phyloP scores from a whole-genome alignment of 495 filamentous ascomycete species.

The Penicillium manginii region DNA sequence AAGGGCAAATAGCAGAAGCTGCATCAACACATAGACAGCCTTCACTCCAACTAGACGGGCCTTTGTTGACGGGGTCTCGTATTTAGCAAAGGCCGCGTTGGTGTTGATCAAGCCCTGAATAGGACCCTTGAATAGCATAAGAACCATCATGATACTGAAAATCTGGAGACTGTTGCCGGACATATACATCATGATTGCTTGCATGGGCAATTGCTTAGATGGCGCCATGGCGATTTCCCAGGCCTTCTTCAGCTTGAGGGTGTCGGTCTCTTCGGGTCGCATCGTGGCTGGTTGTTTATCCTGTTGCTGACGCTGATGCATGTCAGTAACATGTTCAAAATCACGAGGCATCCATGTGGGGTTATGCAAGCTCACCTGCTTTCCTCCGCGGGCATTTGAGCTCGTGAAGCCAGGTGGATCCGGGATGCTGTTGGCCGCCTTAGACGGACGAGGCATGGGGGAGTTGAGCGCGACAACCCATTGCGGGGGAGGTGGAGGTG shows the following conservation, averaged over 20 bases:
- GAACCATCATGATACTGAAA: slow-evolving; percentile 99
- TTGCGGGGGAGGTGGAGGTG: slow-evolving; percentile 63
- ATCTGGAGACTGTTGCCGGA: slow-evolving; percentile 98
- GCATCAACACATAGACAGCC: slow-evolving; percentile 82
- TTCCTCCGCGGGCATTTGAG: slow-evolving; percentile 54
- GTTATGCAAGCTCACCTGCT: slow-evolving; percentile 36
- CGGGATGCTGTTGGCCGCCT: slow-evolving; percentile 65
- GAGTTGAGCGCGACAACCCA: slow-evolving; percentile 81
- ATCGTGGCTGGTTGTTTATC: slow-evolving; percentile 40
- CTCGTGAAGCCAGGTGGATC: slow-evolving; percentile 88
- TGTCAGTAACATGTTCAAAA: slow-evolving; percentile 13
- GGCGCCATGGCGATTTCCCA: slow-evolving; percentile 97
- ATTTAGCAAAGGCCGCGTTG: slow-evolving; percentile 79
- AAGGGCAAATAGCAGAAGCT: slow-evolving; percentile 77
- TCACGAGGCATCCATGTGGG: not conserved
- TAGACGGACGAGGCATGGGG: slow-evolving; percentile 60
- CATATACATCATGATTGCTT: slow-evolving; percentile 99
- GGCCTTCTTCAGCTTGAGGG: slow-evolving; percentile 94
- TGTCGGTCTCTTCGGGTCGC: slow-evolving; percentile 80
- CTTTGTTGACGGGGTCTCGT: slow-evolving; percentile 82
- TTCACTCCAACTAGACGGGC: slow-evolving; percentile 77
- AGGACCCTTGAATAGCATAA: slow-evolving; percentile 97
- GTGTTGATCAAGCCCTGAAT: slow-evolving; percentile 80
- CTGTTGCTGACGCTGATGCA: slow-evolving; percentile 35
- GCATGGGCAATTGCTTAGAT: slow-evolving; percentile 95